Evolutionary conservation across 495 filamentous ascomycete species (phyloP).

Genomic region (Neurospora sublineolata): DNA sequence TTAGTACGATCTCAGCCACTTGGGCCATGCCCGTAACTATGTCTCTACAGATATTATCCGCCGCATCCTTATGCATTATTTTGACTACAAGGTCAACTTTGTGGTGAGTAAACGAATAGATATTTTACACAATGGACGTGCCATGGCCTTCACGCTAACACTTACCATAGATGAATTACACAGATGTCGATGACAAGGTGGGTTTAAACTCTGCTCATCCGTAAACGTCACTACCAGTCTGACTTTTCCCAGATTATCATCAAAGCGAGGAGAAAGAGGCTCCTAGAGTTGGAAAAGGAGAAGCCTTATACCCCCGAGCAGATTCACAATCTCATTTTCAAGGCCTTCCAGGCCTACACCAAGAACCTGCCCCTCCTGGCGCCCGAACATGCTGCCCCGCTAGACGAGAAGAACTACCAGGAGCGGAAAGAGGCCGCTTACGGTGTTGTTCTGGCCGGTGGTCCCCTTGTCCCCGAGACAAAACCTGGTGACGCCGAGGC

Average conservation of each 20-base stretch:
- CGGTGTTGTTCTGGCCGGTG: constrained; percentile 48
- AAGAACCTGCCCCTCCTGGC: constrained; percentile 63
- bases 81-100: constrained; percentile 75
- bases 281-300: constrained; percentile 50
- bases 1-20: not conserved
- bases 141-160: not conserved
- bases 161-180: constrained; percentile 64
- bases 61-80: constrained; percentile 76
- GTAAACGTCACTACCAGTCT: not conserved
- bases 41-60: constrained; percentile 87
- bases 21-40: constrained; percentile 67
- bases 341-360: constrained; percentile 62
- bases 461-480: constrained; percentile 49
- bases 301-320: constrained; percentile 32
- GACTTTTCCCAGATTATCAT: constrained; percentile 57
- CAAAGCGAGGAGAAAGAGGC: constrained; percentile 63
- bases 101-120: constrained; percentile 30
- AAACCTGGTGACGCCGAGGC: constrained; percentile 58
- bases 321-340: constrained; percentile 40
- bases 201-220: not conserved
- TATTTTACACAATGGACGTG: not conserved
- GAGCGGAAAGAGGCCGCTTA: constrained; percentile 49
- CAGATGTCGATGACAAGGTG: constrained; percentile 84
- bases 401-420: constrained; percentile 43
- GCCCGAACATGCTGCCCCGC: constrained; percentile 10